Conservation (phyloP, 441 rosid genomes). For the Macaranga tanarius region DNA sequence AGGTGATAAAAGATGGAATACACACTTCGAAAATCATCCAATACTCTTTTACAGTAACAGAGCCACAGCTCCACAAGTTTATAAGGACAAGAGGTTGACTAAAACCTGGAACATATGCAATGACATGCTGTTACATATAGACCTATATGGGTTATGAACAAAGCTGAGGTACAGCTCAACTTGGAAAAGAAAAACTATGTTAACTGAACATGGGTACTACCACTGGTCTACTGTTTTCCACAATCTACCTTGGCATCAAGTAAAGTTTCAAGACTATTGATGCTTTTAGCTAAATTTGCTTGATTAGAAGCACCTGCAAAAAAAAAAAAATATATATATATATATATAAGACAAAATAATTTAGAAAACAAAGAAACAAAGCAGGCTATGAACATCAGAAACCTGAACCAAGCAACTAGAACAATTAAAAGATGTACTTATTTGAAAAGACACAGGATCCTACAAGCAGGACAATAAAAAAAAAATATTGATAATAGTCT, state of each 20-base stretch:
- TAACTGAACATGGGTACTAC: neutral
- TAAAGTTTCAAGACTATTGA: slow-evolving; percentile 86
- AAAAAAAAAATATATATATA: neutral
- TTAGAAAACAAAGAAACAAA: slow-evolving; percentile 7
- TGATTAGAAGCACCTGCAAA: slow-evolving; percentile 78
- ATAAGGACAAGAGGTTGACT: neutral
- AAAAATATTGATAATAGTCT: too few relatives aligned
- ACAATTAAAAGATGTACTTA: neutral
- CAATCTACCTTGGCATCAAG: slow-evolving; percentile 88
- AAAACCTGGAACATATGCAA: neutral
- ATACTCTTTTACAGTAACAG: neutral
- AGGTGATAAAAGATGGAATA: neutral
- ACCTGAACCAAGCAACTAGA: neutral
- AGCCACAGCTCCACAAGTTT: neutral
- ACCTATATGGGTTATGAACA: neutral
- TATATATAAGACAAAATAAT: slow-evolving; percentile 10
- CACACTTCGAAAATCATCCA: neutral
- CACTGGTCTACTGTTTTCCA: neutral
- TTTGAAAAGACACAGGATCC: neutral
- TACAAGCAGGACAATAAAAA: too few relatives aligned
- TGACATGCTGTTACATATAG: neutral
- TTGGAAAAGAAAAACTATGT: neutral
- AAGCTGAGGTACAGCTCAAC: neutral
- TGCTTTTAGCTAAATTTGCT: slow-evolving; percentile 69
- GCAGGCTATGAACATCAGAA: slow-evolving; percentile 14